Base-by-base conservation (phyloP, 2,329 filamentous ascomycete genomes). In the Cryphonectria carpinicola region DNA sequence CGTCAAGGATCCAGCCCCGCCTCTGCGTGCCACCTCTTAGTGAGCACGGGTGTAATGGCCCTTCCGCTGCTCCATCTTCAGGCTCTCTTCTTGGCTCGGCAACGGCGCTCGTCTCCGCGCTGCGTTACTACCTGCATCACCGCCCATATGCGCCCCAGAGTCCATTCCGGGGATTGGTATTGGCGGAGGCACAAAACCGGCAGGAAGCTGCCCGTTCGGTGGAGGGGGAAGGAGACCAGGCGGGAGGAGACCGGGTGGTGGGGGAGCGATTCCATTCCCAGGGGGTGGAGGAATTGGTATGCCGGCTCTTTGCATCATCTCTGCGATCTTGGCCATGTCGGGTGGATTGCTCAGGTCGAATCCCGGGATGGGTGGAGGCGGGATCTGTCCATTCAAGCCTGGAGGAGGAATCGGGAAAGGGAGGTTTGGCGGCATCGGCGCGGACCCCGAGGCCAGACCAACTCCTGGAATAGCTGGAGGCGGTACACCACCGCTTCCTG, bases 41-140 rank as follows among this genome's bases (percentile, higher is more conserved):
- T 85, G 81, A 37, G 83, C 78, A 65, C 86, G 80, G 22, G 87
- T 90, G 76, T 89, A 91, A 73, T 90, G 85, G 4, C 89, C 89
- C 68, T 84, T 84, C 69, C 87, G 87, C 84, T 95, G 93, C 80
- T 95, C 93, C 79, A 91, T 89, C 75, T 90, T 88, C 75, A 97
- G 81, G 75, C 92, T 95, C 78, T 96, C 94, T 77, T 93, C 89
- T 81, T 97, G 94, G 78, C 93, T 95, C 0, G 94, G 94, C 60
- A 97, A 81, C 11, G 93, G 93, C 7, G 87, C 93, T 72, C 90
- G 83, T 74, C 83, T 85, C 71, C 92, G 86, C 25, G 89, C 82
- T 6, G 81, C 78, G 46, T 76, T 80, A 32, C 76, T 78, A 17
- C 79, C 81, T 76, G 79, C 76, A 70, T 80, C 77, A 70, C 28